Percentiles rank a stretch among this genome's conserved stretches.
Conservation (phyloP, 1,284 basidiomycete genomes). For the Melanopsichium pennsylvanicum region DNA sequence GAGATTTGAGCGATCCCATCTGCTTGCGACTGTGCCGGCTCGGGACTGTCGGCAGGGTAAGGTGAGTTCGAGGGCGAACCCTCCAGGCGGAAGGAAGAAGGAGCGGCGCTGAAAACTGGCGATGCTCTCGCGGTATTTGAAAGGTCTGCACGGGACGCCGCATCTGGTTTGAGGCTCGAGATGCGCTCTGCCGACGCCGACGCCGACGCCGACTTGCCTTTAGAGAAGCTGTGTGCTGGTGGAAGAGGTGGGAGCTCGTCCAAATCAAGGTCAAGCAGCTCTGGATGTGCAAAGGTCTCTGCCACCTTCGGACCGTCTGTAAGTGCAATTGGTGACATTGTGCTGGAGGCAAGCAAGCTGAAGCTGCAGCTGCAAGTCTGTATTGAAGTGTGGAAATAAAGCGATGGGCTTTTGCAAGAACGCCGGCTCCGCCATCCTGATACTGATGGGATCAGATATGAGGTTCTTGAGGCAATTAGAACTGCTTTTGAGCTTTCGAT, state of each 20-base stretch:
- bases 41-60: background rate
- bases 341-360: too few species aligned
- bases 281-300: background rate
- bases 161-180: constrained; percentile 12
- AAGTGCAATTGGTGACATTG: too few species aligned
- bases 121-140: constrained; percentile 1
- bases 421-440: constrained; percentile 1
- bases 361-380: background rate
- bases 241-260: constrained; percentile 44
- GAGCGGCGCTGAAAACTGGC: constrained; percentile 22
- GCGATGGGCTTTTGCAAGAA: background rate
- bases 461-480: too few species aligned
- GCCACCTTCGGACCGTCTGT: background rate
- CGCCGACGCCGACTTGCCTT: constrained; percentile 7
- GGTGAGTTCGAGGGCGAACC: constrained; percentile 25
- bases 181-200: constrained; percentile 16
- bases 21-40: background rate
- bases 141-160: background rate
- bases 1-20: too few species aligned
- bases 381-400: background rate
- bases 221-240: constrained; percentile 19
- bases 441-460: background rate
- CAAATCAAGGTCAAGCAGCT: constrained; percentile 30
- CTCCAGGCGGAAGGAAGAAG: constrained; percentile 29
- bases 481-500: background rate